Percentiles rank a stretch among this genome's conserved stretches.
Conservation (phyloP, 352 stramenopile species). For the Globisporangium abappressorium region DNA sequence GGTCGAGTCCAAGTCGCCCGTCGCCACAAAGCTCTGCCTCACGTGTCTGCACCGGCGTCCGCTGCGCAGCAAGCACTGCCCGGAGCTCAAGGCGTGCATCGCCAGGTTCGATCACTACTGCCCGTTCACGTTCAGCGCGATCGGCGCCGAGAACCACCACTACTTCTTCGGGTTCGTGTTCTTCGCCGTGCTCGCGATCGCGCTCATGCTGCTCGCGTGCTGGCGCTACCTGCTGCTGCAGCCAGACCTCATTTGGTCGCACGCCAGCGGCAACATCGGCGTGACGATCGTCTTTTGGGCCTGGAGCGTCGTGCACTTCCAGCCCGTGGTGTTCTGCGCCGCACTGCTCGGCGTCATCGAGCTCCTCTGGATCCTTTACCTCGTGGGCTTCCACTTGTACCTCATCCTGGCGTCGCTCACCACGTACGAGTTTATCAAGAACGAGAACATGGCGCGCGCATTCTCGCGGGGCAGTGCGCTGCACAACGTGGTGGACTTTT, state of each 20-base stretch:
- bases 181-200: constrained; percentile 57
- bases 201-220: constrained; percentile 40
- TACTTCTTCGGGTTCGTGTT: constrained; percentile 93
- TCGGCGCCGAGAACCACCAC: constrained; percentile 93
- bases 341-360: constrained; percentile 52
- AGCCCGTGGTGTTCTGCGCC: constrained; percentile 56
- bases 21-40: constrained; percentile 72
- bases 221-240: constrained; percentile 33
- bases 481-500: constrained; percentile 62
- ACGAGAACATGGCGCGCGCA: constrained; percentile 43
- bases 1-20: constrained; percentile 72
- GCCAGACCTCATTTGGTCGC: constrained; percentile 20
- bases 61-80: constrained; percentile 75
- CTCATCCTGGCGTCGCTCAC: constrained; percentile 56
- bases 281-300: constrained; percentile 22
- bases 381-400: constrained; percentile 67
- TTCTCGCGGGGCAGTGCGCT: constrained; percentile 58
- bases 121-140: constrained; percentile 90
- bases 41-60: constrained; percentile 76
- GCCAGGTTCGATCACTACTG: constrained; percentile 86
- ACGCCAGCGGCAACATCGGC: not conserved
- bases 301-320: constrained; percentile 58
- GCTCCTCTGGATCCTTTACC: constrained; percentile 70
- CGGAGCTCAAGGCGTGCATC: constrained; percentile 75
- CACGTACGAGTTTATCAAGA: constrained; percentile 80